phyloP scores from a whole-genome alignment of 208 protist genomes.

The Leptomonas seymouri region DNA sequence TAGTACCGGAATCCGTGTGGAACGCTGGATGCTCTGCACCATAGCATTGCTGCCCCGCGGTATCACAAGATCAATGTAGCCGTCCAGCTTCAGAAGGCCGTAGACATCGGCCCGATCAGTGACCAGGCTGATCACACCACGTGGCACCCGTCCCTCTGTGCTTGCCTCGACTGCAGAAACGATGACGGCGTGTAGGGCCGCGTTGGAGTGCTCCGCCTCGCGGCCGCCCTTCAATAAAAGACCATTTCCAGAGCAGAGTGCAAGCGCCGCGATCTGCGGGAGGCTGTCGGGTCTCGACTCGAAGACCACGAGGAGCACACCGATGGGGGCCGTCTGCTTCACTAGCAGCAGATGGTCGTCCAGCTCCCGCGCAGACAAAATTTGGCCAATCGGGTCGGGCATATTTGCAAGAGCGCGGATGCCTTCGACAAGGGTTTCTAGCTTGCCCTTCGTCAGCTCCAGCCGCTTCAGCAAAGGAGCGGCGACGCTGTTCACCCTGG shows the following conservation, averaged over 20 bases:
- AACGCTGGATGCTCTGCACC: conserved; percentile 87
- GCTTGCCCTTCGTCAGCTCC: conserved; percentile 61
- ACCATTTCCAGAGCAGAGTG: conserved; percentile 86
- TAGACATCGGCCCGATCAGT: conserved; percentile 49
- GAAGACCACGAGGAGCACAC: conserved; percentile 94
- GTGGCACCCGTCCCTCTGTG: conserved; percentile 33
- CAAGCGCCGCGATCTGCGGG: conserved; percentile 84
- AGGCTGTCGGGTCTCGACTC: conserved; percentile 92
- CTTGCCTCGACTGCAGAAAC: conserved; percentile 45
- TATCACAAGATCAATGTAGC: conserved; percentile 93
- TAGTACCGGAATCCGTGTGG: conserved; percentile 91
- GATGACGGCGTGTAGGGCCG: conserved; percentile 55
- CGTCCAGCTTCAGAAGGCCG: conserved; percentile 60
- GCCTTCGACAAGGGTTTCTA: conserved; percentile 55
- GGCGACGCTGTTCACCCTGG: conserved; percentile 38
- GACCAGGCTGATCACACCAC: conserved; percentile 61
- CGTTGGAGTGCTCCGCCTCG: conserved; percentile 73
- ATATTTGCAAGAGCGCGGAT: conserved; percentile 49
- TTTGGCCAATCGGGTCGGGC: conserved; percentile 57
- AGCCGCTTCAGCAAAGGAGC: conserved; percentile 59
- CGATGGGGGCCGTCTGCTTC: conserved; percentile 84
- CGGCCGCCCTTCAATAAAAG: conserved; percentile 90
- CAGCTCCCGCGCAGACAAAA: conserved; percentile 58
- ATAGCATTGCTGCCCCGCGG: conserved; percentile 91
- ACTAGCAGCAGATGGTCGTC: conserved; percentile 75